Conservation (phyloP, 1,139 yeast species). For the Yamadazyma epiphylla region DNA sequence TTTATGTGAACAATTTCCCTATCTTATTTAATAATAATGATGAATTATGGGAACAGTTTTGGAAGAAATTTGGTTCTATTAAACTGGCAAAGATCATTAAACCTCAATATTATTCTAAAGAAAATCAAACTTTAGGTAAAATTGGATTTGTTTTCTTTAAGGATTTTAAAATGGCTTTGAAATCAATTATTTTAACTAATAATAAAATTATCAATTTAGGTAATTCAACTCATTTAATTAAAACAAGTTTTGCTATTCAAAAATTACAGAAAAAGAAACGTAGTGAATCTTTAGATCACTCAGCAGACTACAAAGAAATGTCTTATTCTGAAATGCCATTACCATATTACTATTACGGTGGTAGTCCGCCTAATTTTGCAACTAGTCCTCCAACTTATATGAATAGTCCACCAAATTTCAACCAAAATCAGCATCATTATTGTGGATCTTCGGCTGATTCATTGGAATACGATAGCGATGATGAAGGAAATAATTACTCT, state of each 20-base stretch:
- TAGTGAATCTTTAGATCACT: background rate
- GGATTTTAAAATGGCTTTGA: slow-evolving; percentile 34
- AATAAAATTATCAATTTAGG: slow-evolving; percentile 22
- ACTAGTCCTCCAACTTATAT: no score
- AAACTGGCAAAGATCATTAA: slow-evolving; percentile 44
- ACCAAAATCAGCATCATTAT: no score
- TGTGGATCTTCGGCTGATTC: no score
- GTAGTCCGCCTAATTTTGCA: no score
- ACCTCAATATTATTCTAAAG: slow-evolving; percentile 32
- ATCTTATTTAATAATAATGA: slow-evolving; percentile 38
- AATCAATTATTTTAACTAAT: slow-evolving; percentile 38
- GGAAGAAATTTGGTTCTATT: slow-evolving; percentile 41
- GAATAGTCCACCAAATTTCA: no score
- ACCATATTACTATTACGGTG: background rate
- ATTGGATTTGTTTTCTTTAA: slow-evolving; percentile 43
- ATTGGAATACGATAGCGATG: background rate
- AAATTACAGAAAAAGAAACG: slow-evolving; percentile 15
- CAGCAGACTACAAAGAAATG: background rate
- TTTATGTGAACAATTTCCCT: slow-evolving; percentile 55
- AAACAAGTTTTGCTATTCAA: slow-evolving; percentile 41
- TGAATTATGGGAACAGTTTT: slow-evolving; percentile 34
- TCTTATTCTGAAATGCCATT: background rate
- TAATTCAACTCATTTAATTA: slow-evolving; percentile 24
- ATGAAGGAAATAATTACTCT: background rate
- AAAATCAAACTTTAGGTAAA: slow-evolving; percentile 24